Evolutionary conservation across 1,284 basidiomycete species (phyloP).

Genomic region (Coriolopsis trogii): DNA sequence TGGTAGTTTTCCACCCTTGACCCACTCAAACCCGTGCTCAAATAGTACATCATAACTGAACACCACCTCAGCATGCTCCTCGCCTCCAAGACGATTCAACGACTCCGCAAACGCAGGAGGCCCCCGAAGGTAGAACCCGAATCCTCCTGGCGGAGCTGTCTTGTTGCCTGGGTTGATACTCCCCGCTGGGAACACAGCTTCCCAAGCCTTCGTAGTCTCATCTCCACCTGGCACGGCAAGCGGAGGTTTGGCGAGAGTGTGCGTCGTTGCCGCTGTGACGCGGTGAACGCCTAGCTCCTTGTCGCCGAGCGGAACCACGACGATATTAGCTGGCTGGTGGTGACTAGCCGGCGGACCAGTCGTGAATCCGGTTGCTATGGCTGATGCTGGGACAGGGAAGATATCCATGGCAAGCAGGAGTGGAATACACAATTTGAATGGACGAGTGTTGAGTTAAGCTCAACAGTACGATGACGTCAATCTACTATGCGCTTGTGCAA

Average conservation of each 20-base stretch:
- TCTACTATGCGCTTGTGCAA: too few relatives aligned
- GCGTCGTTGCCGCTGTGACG: slow-evolving; percentile 42
- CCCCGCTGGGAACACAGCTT: slow-evolving; percentile 60
- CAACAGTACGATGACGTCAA: too few relatives aligned
- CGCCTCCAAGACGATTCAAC: slow-evolving; percentile 31
- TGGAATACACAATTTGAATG: not conserved
- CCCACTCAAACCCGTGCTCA: slow-evolving; percentile 57
- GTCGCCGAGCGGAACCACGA: slow-evolving; percentile 37
- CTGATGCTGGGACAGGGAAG: slow-evolving; percentile 11
- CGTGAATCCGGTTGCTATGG: slow-evolving; percentile 29
- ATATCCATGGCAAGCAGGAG: slow-evolving; percentile 7
- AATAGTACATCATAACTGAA: slow-evolving; percentile 64
- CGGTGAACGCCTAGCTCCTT: slow-evolving; percentile 50
- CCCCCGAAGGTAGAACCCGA: slow-evolving; percentile 61
- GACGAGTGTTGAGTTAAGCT: not conserved
- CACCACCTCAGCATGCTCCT: slow-evolving; percentile 45
- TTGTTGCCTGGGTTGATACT: slow-evolving; percentile 58
- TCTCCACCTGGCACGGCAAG: slow-evolving; percentile 24
- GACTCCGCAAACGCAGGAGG: slow-evolving; percentile 43
- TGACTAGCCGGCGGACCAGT: slow-evolving; percentile 14
- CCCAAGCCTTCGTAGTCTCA: slow-evolving; percentile 49
- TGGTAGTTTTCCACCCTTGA: slow-evolving; percentile 67
- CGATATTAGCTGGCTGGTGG: slow-evolving; percentile 9
- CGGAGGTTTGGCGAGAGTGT: slow-evolving; percentile 42
- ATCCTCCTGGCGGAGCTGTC: slow-evolving; percentile 51